A percentile compares a stretch with the other conserved stretches of the same genome.
Evolutionary conservation across 768 basidiomycete genomes (phyloP).

Genomic region (Auricularia cornea): DNA sequence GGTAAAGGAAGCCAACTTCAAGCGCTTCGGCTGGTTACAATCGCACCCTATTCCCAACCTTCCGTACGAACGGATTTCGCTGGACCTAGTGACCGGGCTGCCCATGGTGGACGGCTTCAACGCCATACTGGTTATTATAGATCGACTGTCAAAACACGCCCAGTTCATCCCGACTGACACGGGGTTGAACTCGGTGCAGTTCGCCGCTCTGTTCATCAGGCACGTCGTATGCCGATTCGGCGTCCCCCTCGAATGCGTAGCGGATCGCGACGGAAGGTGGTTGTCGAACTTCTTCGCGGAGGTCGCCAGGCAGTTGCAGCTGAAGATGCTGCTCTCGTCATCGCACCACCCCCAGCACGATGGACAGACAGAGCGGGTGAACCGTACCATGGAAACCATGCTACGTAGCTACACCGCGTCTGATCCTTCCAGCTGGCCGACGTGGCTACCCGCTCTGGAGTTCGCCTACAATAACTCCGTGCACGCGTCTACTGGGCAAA

Average conservation of each 20-base stretch:
- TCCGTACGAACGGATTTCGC: constrained; percentile 10
- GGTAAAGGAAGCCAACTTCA: constrained; percentile 4
- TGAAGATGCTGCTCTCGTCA: background rate
- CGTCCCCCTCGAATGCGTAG: constrained; percentile 1
- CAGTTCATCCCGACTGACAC: too few species aligned
- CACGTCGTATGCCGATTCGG: constrained; percentile 3
- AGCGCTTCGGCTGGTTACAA: background rate
- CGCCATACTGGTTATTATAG: constrained; percentile 16
- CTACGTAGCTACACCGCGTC: constrained; percentile 14
- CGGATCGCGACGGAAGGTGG: constrained; percentile 9
- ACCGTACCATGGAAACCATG: constrained; percentile 20
- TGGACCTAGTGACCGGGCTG: constrained; percentile 2
- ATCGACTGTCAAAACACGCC: constrained; percentile 13
- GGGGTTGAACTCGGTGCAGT: background rate
- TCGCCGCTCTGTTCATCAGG: background rate
- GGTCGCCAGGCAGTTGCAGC: background rate
- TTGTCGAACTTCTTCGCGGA: constrained; percentile 5
- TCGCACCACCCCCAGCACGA: constrained; percentile 23
- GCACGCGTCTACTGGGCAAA: too few species aligned
- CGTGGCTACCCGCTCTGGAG: constrained; percentile 16
- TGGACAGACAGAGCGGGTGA: constrained; percentile 24
- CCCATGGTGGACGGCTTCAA: constrained; percentile 12
- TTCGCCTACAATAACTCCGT: constrained; percentile 17
- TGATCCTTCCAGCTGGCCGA: constrained; percentile 12
- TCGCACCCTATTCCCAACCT: constrained; percentile 6